These are phyloP conservation scores for Castanea mollissima DNA, from an alignment of 306 rosid genomes.

Conservation along the genomic window DNA sequence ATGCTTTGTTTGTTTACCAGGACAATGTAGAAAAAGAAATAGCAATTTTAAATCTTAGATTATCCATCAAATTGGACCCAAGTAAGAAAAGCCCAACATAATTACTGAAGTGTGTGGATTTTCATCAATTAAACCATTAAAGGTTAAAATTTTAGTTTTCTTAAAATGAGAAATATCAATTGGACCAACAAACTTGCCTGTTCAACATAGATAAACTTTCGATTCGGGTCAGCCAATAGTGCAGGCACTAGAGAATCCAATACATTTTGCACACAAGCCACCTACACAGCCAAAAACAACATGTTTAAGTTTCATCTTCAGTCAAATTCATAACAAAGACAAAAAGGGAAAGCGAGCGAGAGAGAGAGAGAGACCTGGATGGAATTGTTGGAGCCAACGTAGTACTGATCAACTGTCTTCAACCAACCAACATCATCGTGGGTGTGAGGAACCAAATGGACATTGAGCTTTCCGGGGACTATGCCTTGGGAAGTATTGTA, in stretches of 20 bases:
- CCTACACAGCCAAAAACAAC: slow-evolving; percentile 29
- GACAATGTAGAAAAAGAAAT: not conserved
- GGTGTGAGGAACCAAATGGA: slow-evolving; percentile 56
- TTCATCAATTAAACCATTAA: not conserved
- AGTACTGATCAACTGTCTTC: slow-evolving; percentile 61
- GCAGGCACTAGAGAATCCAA: slow-evolving; percentile 52
- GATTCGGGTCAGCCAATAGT: slow-evolving; percentile 61
- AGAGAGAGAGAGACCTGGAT: slow-evolving; percentile 38
- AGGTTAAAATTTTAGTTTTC: not conserved
- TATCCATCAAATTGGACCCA: too few relatives aligned
- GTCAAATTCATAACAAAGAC: not conserved
- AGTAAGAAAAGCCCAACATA: too few relatives aligned
- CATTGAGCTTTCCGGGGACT: slow-evolving; percentile 46
- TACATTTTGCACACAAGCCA: slow-evolving; percentile 76
- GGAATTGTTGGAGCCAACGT: slow-evolving; percentile 60
- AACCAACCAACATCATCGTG: slow-evolving; percentile 67
- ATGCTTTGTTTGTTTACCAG: too few relatives aligned
- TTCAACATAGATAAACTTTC: slow-evolving; percentile 86
- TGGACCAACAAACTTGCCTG: slow-evolving; percentile 46
- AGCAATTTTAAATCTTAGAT: not conserved
- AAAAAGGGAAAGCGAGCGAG: not conserved
- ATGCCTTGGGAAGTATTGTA: slow-evolving; percentile 39
- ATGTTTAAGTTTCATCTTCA: not conserved
- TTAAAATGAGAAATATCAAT: not conserved
- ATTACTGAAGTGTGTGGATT: not conserved